Evolutionary conservation across 2,329 filamentous ascomycete species (phyloP), one percentile per base, ranked within the genome.

Genomic region (Cladorrhinum sp.): DNA sequence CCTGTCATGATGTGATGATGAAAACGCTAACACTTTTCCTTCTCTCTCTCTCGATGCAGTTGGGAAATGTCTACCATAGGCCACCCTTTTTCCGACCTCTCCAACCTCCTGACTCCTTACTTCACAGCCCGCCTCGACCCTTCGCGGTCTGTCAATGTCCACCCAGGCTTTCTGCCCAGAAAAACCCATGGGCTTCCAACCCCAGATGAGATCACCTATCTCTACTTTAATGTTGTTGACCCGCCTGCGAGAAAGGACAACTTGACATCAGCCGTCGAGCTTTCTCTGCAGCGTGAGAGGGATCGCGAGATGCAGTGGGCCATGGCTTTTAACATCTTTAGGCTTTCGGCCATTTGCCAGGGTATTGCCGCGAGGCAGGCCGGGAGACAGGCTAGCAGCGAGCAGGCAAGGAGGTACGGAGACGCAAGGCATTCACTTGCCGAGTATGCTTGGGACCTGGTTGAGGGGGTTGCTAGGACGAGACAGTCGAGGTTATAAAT

Each of bases 61-160:
- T 98, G 93, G 93, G 95, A 98, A 78, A 96, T 99, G 92, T 92
- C 92, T 36, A 98, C 95, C 0, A 88, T 97, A 58, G 95, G 95
- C n/a, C 93, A 99, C 74, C 95, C 95, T 1, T 83, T 98, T 22
- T 93, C 90, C 5, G 95, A 99, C 73, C 79, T 98, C 45, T 87
- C 88, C 74, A 98, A 98, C 75, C 80, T 98, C 18, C 74, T 87
- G 24, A 78, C 78, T 7, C 81, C 81, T 8, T 83, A 78, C 67
- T 67, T 79, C 74, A 75, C 72, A 32, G 74, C 74, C 27, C 66
- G 65, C 32, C 67, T 75, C 57, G 60, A 66, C 66, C 65, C 65
- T 22, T 27, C 56, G 50, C 62, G 62, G 51, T 62, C 70, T 60
- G 62, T 68, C 64, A 66, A 70, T 64, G 64, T 73, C 69, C 64